These are phyloP conservation scores for Russula emetica DNA, from an alignment of 768 basidiomycete species.

Conservation along the genomic window DNA sequence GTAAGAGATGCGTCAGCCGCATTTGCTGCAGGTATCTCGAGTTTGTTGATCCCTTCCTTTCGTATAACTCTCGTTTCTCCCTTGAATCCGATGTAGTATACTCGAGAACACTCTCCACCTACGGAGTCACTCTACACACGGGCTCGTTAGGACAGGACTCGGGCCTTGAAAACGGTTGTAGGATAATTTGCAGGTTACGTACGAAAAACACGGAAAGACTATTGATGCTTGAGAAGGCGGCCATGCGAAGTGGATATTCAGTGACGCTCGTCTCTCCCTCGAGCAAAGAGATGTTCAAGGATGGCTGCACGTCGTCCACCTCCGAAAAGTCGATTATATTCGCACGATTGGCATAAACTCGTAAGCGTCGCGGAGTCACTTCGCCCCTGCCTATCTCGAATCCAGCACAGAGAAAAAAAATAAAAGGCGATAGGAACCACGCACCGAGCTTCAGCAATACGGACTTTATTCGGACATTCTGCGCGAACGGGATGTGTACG, in stretches of 20 bases:
- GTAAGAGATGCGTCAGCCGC: conserved; percentile 68
- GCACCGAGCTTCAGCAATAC: conserved; percentile 72
- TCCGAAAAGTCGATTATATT: conserved; percentile 76
- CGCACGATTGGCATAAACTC: conserved; percentile 68
- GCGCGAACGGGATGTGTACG: conserved; percentile 74
- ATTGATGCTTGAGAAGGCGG: conserved; percentile 72
- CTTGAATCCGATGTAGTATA: conserved; percentile 83
- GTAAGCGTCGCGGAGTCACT: conserved; percentile 64
- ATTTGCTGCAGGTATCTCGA: conserved; percentile 76
- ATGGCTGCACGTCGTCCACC: conserved; percentile 62
- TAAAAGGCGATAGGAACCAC: conserved; percentile 5
- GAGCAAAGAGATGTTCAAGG: conserved; percentile 63
- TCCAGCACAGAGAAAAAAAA: conserved; percentile 3
- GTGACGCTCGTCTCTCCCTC: conserved; percentile 65
- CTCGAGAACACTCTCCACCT: conserved; percentile 58
- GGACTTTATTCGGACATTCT: conserved; percentile 73
- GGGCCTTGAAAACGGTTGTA: background rate
- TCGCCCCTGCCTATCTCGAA: conserved; percentile 65
- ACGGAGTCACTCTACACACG: conserved; percentile 54
- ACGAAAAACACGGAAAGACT: conserved; percentile 78
- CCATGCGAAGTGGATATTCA: conserved; percentile 74
- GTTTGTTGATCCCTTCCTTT: conserved; percentile 57
- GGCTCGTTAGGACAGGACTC: conserved; percentile 7
- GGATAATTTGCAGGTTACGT: conserved; percentile 35
- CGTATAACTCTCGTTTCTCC: conserved; percentile 56